Percentiles rank a stretch among this genome's conserved stretches.
Evolutionary conservation across 176 grass and related monocot genomes (phyloP).

Genomic region (Aegilops longissima): DNA sequence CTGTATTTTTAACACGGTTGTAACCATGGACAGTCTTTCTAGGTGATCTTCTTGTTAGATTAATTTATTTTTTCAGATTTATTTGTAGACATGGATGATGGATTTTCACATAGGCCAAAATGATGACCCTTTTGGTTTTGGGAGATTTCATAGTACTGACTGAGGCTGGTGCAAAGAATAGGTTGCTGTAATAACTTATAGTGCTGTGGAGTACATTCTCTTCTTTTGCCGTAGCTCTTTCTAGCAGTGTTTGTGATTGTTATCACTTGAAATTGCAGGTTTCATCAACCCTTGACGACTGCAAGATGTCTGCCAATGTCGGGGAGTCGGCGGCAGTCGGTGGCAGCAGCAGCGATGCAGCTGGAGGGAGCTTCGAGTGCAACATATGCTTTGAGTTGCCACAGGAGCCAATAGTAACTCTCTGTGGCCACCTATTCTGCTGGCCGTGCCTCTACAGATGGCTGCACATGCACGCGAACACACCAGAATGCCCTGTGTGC

Average conservation of each 20-base stretch:
- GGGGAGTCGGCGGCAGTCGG: constrained; percentile 41
- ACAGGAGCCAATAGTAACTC: constrained; percentile 87
- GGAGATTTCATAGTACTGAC: background rate
- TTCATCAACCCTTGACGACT: background rate
- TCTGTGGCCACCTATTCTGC: constrained; percentile 92
- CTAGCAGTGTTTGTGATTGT: background rate
- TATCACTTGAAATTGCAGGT: constrained; percentile 18
- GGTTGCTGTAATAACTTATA: background rate
- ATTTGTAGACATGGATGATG: background rate
- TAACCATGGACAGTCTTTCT: background rate
- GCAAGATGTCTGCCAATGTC: constrained; percentile 54
- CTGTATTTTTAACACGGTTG: background rate
- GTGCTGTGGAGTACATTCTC: background rate
- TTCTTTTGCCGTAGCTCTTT: background rate
- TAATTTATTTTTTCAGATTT: too few species aligned
- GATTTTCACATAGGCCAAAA: background rate
- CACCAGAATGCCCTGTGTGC: constrained; percentile 92
- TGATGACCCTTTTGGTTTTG: background rate
- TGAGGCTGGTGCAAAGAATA: background rate
- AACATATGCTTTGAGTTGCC: constrained; percentile 97
- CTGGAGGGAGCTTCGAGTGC: constrained; percentile 71
- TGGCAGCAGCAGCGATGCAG: constrained; percentile 40
- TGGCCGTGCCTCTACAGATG: constrained; percentile 97
- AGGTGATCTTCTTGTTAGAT: background rate
- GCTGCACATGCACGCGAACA: constrained; percentile 66